phyloP scores from a whole-genome alignment of 2,329 filamentous ascomycete species.

The Neopestalotiopsis rosae region DNA sequence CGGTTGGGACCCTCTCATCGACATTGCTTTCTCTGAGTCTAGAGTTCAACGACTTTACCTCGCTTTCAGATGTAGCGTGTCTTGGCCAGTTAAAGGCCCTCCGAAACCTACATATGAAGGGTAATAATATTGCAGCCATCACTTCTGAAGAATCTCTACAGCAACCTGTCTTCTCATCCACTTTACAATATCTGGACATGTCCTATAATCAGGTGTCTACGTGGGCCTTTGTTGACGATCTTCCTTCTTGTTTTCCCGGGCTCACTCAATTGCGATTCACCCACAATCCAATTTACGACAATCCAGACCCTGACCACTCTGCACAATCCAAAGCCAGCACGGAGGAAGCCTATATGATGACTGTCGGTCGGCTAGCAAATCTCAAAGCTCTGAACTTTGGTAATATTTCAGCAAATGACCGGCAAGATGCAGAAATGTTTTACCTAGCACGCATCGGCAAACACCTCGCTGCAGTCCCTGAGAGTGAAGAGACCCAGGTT shows the following conservation, averaged over 20 bases:
- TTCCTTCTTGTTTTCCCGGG: slow-evolving; percentile 73
- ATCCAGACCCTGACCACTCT: slow-evolving; percentile 43
- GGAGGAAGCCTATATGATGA: slow-evolving; percentile 90
- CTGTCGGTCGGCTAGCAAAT: slow-evolving; percentile 73
- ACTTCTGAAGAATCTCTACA: slow-evolving; percentile 33
- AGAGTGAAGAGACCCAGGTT: slow-evolving; percentile 58
- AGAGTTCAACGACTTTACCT: slow-evolving; percentile 73
- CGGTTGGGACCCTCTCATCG: slow-evolving; percentile 46
- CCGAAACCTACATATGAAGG: slow-evolving; percentile 73
- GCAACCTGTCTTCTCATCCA: slow-evolving; percentile 55
- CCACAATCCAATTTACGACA: slow-evolving; percentile 83
- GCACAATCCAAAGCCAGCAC: slow-evolving; percentile 44
- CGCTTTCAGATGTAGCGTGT: slow-evolving; percentile 60
- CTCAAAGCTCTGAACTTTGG: slow-evolving; percentile 78
- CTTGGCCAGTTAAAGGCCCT: slow-evolving; percentile 58
- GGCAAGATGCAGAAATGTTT: slow-evolving; percentile 89
- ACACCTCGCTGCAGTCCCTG: slow-evolving; percentile 68
- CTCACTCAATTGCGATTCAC: slow-evolving; percentile 78
- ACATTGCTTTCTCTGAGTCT: slow-evolving; percentile 69
- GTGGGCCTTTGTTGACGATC: slow-evolving; percentile 76
- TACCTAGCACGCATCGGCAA: slow-evolving; percentile 85
- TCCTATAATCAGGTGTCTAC: slow-evolving; percentile 72
- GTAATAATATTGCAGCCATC: slow-evolving; percentile 68
- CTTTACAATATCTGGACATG: slow-evolving; percentile 70
- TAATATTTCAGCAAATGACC: slow-evolving; percentile 72